Conservation (phyloP, 805 yeast species). For the Metschnikowia reukaufii region DNA sequence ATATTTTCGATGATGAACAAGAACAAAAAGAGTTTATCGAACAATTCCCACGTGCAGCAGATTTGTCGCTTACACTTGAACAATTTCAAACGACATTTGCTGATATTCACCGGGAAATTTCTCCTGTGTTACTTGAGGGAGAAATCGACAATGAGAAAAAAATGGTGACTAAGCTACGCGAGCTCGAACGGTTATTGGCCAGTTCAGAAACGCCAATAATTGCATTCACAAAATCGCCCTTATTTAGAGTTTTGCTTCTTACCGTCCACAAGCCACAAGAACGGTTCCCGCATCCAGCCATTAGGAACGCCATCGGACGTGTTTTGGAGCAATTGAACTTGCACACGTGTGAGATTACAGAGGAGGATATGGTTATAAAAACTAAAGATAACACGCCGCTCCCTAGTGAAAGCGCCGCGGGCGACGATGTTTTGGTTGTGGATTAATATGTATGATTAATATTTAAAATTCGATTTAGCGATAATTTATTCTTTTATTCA, state of each 20-base stretch:
- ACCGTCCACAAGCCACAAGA: conserved; percentile 30
- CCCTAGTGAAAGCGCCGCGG: conserved; percentile 4
- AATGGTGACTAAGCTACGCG: conserved; percentile 19
- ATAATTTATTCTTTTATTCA: too few relatives aligned
- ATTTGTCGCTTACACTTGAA: conserved; percentile 21
- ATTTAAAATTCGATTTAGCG: not conserved
- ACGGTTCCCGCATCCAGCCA: conserved; percentile 16
- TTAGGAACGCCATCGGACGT: conserved; percentile 21
- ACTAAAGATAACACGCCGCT: conserved; percentile 11
- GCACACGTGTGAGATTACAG: conserved; percentile 15
- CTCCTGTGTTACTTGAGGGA: conserved; percentile 17
- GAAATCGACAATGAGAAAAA: conserved; percentile 13
- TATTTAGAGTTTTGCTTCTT: conserved; percentile 33
- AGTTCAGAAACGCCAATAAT: conserved; percentile 28
- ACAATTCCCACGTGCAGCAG: conserved; percentile 27
- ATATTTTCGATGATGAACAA: conserved; percentile 33
- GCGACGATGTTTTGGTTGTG: not conserved
- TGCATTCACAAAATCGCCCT: conserved; percentile 29
- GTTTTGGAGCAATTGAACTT: conserved; percentile 20
- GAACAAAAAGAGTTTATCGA: conserved; percentile 29
- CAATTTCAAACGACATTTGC: conserved; percentile 21
- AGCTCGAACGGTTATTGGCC: conserved; percentile 18
- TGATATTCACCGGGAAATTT: conserved; percentile 17
- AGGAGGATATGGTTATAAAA: conserved; percentile 14
- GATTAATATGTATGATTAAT: not conserved